A percentile compares a stretch with the other conserved stretches of the same genome.
phyloP scores from a whole-genome alignment of 805 yeast species.

The Myxozyma melibiosi region DNA sequence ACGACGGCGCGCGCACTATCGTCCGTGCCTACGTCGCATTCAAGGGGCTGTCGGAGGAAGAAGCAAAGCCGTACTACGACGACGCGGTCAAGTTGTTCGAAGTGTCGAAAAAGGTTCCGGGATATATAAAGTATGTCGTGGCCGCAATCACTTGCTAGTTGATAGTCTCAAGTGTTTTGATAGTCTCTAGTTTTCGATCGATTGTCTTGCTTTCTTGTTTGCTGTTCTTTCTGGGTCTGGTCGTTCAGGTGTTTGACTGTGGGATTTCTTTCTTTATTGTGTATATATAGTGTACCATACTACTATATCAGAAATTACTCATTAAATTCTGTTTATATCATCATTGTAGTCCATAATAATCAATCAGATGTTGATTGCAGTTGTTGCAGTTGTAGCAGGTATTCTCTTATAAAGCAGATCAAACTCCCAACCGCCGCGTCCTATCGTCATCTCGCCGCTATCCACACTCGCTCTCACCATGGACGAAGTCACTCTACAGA shows the following conservation, averaged over 20 bases:
- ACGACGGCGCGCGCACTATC: conserved; percentile 1
- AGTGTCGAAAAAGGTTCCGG: not conserved
- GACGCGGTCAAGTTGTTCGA: not conserved
- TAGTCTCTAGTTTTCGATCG: no score
- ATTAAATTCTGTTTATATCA: no score
- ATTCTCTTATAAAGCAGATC: no score
- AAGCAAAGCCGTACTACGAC: not conserved
- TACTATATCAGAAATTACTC: no score
- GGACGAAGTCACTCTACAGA: conserved; percentile 10
- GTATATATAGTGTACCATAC: no score
- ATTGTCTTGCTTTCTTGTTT: not conserved
- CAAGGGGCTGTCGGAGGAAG: not conserved
- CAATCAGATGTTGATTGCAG: no score
- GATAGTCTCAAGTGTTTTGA: not conserved
- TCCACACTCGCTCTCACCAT: no score
- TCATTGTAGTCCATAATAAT: no score
- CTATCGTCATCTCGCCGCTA: not conserved
- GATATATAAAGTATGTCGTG: conserved; percentile 8
- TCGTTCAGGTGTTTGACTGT: not conserved
- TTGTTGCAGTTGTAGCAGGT: no score
- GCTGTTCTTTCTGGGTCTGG: not conserved
- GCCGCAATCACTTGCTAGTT: not conserved
- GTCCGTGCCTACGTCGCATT: not conserved
- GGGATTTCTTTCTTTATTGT: no score
- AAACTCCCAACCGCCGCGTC: not conserved